phyloP scores from a whole-genome alignment of 192 early-diverging fungal genomes.

The Linnemannia hyalina region DNA sequence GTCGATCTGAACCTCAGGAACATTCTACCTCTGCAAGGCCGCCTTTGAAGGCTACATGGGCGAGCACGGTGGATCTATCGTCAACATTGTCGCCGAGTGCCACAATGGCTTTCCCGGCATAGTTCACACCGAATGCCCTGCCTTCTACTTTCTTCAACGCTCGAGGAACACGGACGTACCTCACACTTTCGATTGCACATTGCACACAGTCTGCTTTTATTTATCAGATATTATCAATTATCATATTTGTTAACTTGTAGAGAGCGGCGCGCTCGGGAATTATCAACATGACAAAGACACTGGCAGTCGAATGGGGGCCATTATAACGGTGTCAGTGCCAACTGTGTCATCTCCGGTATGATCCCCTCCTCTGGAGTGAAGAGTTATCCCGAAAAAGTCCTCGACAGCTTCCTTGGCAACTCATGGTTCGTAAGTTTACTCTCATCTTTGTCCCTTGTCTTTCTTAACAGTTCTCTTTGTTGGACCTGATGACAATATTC shows the following conservation, averaged over 20 bases:
- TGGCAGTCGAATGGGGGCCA: slow-evolving; percentile 38
- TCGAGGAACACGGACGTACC: too few relatives aligned
- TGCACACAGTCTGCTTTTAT: too few relatives aligned
- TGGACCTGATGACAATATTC: too few relatives aligned
- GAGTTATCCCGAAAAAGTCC: slow-evolving; percentile 23
- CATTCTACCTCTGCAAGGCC: slow-evolving; percentile 24
- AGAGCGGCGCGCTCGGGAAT: slow-evolving; percentile 24
- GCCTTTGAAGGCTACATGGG: slow-evolving; percentile 32
- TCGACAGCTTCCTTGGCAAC: neutral
- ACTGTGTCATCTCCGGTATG: slow-evolving; percentile 25
- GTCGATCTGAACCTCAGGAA: slow-evolving; percentile 28
- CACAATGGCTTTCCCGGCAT: slow-evolving; percentile 22
- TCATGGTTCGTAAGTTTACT: slow-evolving; percentile 22
- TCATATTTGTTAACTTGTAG: neutral
- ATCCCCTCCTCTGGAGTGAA: slow-evolving; percentile 35
- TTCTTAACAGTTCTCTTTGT: neutral
- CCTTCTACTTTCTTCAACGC: neutral
- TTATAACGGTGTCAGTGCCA: slow-evolving; percentile 28
- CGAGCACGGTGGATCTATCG: slow-evolving; percentile 22
- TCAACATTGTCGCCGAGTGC: slow-evolving; percentile 26
- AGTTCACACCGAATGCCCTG: slow-evolving; percentile 8
- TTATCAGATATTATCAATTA: too few relatives aligned
- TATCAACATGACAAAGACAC: slow-evolving; percentile 41
- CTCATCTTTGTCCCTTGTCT: neutral
- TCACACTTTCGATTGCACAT: too few relatives aligned